Evolutionary conservation across 495 filamentous ascomycete species (phyloP).

Genomic region (Cercophora samala): DNA sequence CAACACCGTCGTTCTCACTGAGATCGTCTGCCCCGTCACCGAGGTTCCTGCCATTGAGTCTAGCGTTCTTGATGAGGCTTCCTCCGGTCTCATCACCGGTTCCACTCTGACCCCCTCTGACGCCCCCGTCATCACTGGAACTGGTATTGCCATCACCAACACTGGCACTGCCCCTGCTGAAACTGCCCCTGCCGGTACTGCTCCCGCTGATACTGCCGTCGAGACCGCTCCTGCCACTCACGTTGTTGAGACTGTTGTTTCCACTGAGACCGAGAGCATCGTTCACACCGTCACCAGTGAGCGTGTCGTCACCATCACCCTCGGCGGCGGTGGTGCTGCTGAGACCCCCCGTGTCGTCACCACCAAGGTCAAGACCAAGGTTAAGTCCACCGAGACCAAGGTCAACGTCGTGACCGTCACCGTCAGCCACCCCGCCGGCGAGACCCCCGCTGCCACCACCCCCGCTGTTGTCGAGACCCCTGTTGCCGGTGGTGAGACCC

Average conservation of each 20-base stretch:
- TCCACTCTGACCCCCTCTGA: conserved; percentile 13
- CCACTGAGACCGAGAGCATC: conserved; percentile 15
- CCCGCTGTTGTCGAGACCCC: conserved; percentile 7
- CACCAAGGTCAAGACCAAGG: conserved; percentile 40
- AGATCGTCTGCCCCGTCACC: conserved; percentile 46
- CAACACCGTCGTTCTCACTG: conserved; percentile 43
- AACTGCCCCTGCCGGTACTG: conserved; percentile 19
- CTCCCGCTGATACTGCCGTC: conserved; percentile 25
- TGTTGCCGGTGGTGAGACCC: conserved; percentile 19
- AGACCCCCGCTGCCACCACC: neutral
- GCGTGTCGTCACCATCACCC: conserved; percentile 38
- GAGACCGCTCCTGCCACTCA: conserved; percentile 15
- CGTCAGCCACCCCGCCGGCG: conserved; percentile 3
- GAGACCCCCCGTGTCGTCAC: conserved; percentile 32
- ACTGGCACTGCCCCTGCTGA: conserved; percentile 22
- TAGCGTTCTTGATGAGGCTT: conserved; percentile 36
- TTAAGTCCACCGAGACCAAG: conserved; percentile 29
- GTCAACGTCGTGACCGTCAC: conserved; percentile 25
- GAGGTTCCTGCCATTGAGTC: conserved; percentile 40
- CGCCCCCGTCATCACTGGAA: conserved; percentile 25
- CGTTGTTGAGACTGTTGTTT: conserved; percentile 14
- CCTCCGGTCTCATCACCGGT: conserved; percentile 37
- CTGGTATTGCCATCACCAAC: conserved; percentile 3
- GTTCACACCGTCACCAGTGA: conserved; percentile 28
- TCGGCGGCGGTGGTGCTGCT: conserved; percentile 35